These are phyloP conservation scores for Penicilliopsis zonata DNA, from an alignment of 495 filamentous ascomycete species.

Conservation along the genomic window DNA sequence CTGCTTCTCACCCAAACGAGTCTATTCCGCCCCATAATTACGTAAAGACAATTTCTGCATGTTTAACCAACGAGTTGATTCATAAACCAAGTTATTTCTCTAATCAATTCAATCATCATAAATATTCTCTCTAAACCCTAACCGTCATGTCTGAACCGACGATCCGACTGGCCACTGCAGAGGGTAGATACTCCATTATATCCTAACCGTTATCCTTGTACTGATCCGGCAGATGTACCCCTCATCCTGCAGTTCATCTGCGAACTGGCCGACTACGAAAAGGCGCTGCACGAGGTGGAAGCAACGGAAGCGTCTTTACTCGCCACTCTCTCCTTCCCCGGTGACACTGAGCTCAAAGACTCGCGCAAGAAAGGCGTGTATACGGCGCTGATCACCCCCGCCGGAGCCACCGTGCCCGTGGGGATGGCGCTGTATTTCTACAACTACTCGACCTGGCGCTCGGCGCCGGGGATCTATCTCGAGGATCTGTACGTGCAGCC, in stretches of 20 bases:
- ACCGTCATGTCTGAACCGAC: no score
- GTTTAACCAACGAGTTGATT: no score
- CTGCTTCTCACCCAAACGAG: no score
- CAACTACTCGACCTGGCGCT: conserved; percentile 78
- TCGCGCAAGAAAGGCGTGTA: conserved; percentile 27
- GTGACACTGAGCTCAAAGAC: conserved; percentile 12
- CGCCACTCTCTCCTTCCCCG: conserved; percentile 66
- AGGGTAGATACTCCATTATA: no score
- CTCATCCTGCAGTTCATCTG: conserved; percentile 73
- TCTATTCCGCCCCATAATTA: no score
- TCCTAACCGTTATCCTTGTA: no score
- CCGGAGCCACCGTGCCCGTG: conserved; percentile 28
- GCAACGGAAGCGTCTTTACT: conserved; percentile 66
- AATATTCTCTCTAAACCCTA: no score
- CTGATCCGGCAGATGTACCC: conserved; percentile 69
- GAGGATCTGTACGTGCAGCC: conserved; percentile 84
- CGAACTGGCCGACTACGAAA: conserved; percentile 83
- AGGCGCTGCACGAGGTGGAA: conserved; percentile 52
- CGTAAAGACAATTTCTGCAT: no score
- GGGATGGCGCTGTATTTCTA: conserved; percentile 59
- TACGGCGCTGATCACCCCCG: conserved; percentile 29
- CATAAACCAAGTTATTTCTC: no score
- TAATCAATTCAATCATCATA: no score
- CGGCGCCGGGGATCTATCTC: conserved; percentile 79
- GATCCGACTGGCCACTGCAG: no score